Conservation (phyloP, 805 yeast genomes). For the Zygosaccharomyces gambellarensis region DNA sequence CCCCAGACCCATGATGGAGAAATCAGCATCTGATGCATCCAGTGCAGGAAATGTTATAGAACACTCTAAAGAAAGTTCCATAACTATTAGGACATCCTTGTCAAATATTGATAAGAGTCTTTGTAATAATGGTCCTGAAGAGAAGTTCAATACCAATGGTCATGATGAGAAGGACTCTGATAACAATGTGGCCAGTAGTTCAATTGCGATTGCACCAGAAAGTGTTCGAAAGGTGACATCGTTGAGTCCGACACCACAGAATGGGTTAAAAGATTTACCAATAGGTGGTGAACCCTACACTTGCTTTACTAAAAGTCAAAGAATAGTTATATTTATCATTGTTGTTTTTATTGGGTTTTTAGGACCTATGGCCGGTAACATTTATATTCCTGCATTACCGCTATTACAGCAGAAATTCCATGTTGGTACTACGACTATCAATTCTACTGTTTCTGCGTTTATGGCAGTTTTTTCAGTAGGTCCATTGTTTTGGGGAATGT, state of each 20-base stretch:
- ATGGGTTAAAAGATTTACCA: conserved; percentile 3
- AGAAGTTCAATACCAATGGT: neutral
- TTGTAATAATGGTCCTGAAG: neutral
- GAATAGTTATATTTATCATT: conserved; percentile 35
- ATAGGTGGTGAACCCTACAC: conserved; percentile 26
- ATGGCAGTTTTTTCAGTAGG: conserved; percentile 54
- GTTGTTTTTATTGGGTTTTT: conserved; percentile 48
- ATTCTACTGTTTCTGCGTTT: conserved; percentile 54
- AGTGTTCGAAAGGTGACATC: conserved; percentile 1
- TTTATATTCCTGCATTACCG: conserved; percentile 52
- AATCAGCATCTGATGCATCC: neutral
- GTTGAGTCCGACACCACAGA: conserved; percentile 3
- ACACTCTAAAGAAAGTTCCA: conserved; percentile 1
- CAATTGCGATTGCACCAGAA: conserved; percentile 4
- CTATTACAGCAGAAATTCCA: conserved; percentile 39
- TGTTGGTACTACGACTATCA: conserved; percentile 41
- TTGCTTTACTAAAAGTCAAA: conserved; percentile 35
- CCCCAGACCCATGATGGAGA: neutral
- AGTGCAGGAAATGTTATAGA: neutral
- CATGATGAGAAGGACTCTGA: neutral
- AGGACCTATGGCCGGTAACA: conserved; percentile 55
- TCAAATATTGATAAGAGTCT: neutral
- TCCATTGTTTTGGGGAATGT: conserved; percentile 52
- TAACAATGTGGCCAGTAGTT: conserved; percentile 2
- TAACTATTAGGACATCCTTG: neutral